Evolutionary conservation across 805 yeast genomes (phyloP), one percentile per base, ranked within the genome.

Genomic region (Saturnispora besseyi): DNA sequence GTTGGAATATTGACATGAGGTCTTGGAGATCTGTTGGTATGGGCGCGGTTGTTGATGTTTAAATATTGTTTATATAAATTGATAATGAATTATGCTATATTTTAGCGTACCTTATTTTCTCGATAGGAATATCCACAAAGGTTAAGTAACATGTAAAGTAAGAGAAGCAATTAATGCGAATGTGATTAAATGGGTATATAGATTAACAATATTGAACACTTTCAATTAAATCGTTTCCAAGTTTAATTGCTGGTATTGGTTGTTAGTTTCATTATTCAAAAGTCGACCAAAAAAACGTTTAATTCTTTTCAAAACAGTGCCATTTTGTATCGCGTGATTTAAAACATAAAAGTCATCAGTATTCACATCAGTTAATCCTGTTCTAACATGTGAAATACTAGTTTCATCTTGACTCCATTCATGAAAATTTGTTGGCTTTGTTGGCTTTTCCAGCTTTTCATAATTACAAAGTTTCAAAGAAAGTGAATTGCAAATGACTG

Each of bases 1-100:
- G 78, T 45, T 90, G 90, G 89, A 87, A 84, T 60, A 76, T 88
- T 3, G 96, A 90, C 60, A 86, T 90, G 95, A 75, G 87, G 26
- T 58, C 63, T 12, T 90, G 97, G 97, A 75, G 84, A 60, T 76
- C 82, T 46, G 71, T 78, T 15, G 88, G 87, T 1, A 68, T 75
- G 46, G 89, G 89, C 2, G 82, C 86, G 10, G 45, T 47, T 2
- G 40, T 47, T 6, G 50, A 47, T 29, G 43, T 45, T 18, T 45
- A 45, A 45, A 28, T 12, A 8, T 7, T 13, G 21, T 26, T 44
- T 15, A 8, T 13, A 12, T 44, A 33, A n/a, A n/a, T 21, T 6
- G 10, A 21, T 18, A 15, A n/a, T 31, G 5, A 42, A 21, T 42
- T 29, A 15, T 26, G 29, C 29, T 26, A 26, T 8, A 26, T 26